These are phyloP conservation scores for Geotrichum europaeum DNA, from an alignment of 1,139 yeast species.

Conservation along the genomic window DNA sequence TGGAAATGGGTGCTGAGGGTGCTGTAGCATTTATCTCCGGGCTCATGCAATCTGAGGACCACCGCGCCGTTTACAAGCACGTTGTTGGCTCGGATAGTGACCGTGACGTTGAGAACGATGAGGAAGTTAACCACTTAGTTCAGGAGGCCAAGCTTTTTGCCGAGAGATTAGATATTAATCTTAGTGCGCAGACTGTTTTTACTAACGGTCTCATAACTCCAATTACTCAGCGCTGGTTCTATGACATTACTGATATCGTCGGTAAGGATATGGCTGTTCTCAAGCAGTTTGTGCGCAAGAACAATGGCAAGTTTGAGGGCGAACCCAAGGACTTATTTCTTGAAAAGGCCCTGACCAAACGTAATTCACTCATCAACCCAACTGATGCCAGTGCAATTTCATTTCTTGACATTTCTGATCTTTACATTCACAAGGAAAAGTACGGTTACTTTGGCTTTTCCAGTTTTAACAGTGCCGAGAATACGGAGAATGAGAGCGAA, in stretches of 20 bases:
- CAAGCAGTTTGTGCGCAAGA: constrained; percentile 22
- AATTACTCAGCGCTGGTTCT: constrained; percentile 40
- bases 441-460: constrained; percentile 2
- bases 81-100: constrained; percentile 19
- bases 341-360: constrained; percentile 21
- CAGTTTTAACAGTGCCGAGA: not conserved
- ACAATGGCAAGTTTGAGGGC: constrained; percentile 3
- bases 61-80: constrained; percentile 20
- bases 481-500: constrained; percentile 13
- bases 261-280: constrained; percentile 30
- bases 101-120: constrained; percentile 5
- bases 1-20: constrained; percentile 24
- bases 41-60: constrained; percentile 22
- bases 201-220: constrained; percentile 64
- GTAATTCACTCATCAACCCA: constrained; percentile 38
- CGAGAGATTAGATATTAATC: constrained; percentile 36
- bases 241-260: constrained; percentile 34
- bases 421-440: constrained; percentile 11
- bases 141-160: constrained; percentile 32
- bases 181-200: constrained; percentile 46
- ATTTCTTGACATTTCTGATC: constrained; percentile 23
- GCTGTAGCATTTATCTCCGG: constrained; percentile 29
- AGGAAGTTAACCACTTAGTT: constrained; percentile 21
- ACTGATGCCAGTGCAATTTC: constrained; percentile 22
- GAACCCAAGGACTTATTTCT: constrained; percentile 14